A percentile compares a stretch with the other conserved stretches of the same genome.
phyloP scores from a whole-genome alignment of 352 stramenopile genomes.

The Pythium aquatile region DNA sequence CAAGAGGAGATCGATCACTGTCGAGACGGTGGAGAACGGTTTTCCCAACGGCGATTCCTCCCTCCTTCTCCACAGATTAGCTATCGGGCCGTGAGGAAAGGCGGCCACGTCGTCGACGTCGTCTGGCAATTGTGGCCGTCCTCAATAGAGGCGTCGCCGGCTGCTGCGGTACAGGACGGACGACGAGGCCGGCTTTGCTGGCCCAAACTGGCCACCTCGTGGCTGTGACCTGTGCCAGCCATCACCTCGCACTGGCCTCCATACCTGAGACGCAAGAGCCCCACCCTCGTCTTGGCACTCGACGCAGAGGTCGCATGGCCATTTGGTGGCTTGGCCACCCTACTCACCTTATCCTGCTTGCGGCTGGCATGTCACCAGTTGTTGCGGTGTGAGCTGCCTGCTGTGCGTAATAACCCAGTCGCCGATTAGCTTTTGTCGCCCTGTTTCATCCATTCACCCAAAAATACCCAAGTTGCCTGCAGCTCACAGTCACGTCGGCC shows the following conservation, averaged over 20 bases:
- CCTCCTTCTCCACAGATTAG: neutral
- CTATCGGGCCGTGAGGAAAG: conserved; percentile 1
- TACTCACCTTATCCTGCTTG: conserved; percentile 21
- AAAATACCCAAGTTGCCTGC: conserved; percentile 2
- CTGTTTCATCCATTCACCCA: neutral
- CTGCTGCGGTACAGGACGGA: conserved; percentile 21
- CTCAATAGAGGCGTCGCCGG: conserved; percentile 12
- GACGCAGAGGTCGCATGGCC: conserved; percentile 14
- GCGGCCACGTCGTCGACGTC: conserved; percentile 17
- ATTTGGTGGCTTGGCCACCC: conserved; percentile 17
- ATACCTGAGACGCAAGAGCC: conserved; percentile 22
- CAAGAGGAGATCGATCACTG: neutral
- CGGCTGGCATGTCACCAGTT: conserved; percentile 12
- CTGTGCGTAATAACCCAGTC: conserved; percentile 6
- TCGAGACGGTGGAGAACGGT: neutral
- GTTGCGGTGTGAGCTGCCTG: conserved; percentile 4
- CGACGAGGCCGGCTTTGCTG: conserved; percentile 16
- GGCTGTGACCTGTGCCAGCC: neutral
- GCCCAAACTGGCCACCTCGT: conserved; percentile 19
- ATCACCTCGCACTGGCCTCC: conserved; percentile 10
- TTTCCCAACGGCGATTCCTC: neutral
- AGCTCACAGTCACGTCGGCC: neutral
- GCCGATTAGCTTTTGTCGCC: too few species aligned
- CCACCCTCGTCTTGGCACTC: neutral
- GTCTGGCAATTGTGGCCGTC: conserved; percentile 15